phyloP scores from a whole-genome alignment of 1,139 yeast genomes.

The Candida mesenterica region DNA sequence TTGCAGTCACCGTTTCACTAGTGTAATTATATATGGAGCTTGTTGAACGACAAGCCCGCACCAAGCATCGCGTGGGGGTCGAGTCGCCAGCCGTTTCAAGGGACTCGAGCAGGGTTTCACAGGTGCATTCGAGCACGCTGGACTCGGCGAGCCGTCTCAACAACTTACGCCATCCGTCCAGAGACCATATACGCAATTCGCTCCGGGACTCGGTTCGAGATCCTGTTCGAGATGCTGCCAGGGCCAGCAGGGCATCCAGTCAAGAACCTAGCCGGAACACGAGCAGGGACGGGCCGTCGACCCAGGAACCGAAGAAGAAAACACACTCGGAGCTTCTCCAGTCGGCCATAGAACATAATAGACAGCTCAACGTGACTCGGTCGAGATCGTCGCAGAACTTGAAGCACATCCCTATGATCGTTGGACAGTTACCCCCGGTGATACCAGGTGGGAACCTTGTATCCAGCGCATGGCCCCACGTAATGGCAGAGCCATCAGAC shows the following conservation, averaged over 20 bases:
- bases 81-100: not conserved
- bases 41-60: slow-evolving; percentile 7
- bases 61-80: slow-evolving; percentile 3
- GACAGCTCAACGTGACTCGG: slow-evolving; percentile 7
- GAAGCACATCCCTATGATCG: slow-evolving; percentile 22
- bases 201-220: not conserved
- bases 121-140: not conserved
- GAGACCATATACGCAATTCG: not conserved
- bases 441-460: not conserved
- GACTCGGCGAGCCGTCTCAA: not conserved
- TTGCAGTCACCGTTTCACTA: too few species aligned
- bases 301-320: not conserved
- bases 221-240: slow-evolving; percentile 1
- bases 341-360: slow-evolving; percentile 12
- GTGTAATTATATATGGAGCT: slow-evolving; percentile 7
- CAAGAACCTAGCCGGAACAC: not conserved
- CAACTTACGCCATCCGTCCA: slow-evolving; percentile 1
- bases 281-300: too few species aligned
- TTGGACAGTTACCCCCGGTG: slow-evolving; percentile 7
- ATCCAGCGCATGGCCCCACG: not conserved
- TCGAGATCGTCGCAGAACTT: slow-evolving; percentile 6
- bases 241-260: slow-evolving; percentile 1
- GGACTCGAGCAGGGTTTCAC: not conserved
- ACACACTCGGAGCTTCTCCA: slow-evolving; percentile 8
- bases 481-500: not conserved